phyloP scores from a whole-genome alignment of 2,329 filamentous ascomycete genomes.

The Esteya vermicola region DNA sequence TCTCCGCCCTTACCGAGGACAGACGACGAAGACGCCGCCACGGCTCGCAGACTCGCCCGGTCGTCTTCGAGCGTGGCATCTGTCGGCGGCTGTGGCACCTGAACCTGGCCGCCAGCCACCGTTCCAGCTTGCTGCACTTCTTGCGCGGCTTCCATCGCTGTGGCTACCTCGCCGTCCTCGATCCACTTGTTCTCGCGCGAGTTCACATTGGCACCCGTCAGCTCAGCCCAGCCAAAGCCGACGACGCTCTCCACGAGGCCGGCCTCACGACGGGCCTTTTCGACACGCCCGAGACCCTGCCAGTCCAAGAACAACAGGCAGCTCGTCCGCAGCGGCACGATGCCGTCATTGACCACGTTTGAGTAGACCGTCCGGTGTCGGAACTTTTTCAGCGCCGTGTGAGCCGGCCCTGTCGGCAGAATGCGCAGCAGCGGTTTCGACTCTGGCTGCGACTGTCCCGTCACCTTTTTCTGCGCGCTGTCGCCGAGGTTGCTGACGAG shows the following conservation, averaged over 20 bases:
- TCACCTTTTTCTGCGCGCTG: slow-evolving; percentile 43
- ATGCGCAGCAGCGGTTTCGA: slow-evolving; percentile 83
- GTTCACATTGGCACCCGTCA: slow-evolving; percentile 57
- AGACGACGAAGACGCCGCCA: slow-evolving; percentile 17
- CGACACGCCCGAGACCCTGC: slow-evolving; percentile 83
- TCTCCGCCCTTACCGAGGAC: slow-evolving; percentile 1
- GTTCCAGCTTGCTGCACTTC: slow-evolving; percentile 15
- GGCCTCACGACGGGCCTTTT: slow-evolving; percentile 85
- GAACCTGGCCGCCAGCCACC: slow-evolving; percentile 22
- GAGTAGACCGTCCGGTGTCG: slow-evolving; percentile 86
- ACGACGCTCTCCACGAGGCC: slow-evolving; percentile 86
- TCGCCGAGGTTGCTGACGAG: slow-evolving; percentile 70
- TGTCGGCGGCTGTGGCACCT: slow-evolving; percentile 57
- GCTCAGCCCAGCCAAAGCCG: slow-evolving; percentile 86
- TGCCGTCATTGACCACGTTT: slow-evolving; percentile 95
- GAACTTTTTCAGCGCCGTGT: slow-evolving; percentile 75
- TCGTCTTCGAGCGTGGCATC: slow-evolving; percentile 57
- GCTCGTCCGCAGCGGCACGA: slow-evolving; percentile 87
- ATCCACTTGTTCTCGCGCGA: slow-evolving; percentile 30
- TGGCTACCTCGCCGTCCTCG: slow-evolving; percentile 16
- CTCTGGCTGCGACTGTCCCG: slow-evolving; percentile 52
- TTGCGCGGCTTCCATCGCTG: slow-evolving; percentile 6
- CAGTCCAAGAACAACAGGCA: slow-evolving; percentile 95
- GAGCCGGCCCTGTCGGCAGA: slow-evolving; percentile 79
- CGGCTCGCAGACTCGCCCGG: slow-evolving; percentile 37